Base-by-base conservation (phyloP, 1,284 basidiomycete species). In the Vanrija humicola region DNA sequence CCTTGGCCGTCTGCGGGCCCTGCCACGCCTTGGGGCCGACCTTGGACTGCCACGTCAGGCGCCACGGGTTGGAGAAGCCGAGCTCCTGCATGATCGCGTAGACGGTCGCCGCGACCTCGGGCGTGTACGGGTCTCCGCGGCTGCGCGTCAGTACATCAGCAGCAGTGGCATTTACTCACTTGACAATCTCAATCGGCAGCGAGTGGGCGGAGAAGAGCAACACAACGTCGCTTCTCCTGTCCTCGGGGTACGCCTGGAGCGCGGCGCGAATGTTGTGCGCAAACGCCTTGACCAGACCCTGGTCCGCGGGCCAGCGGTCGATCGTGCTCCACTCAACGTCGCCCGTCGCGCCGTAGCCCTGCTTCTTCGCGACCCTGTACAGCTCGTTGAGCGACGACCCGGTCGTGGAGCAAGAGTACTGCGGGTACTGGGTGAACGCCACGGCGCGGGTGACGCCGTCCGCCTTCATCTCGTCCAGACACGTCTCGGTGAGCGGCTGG, bases 21-120 rank as follows among this genome's bases (percentile, higher is more conserved):
- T 98, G 90, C 96, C 96, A 98, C 25, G 94, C 90, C 39, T 88
- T 88, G 3, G 96, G 96, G 2, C 96, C 96, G 42, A 99, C 96
- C 76, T 98, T 90, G 18, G 88, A 91, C 80, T 99, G 96, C 96
- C 96, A 99, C 3, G 95, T 92, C 48, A 98, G 82, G 25, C 96
- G 87, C 78, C 88, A 82, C 55, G 79, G 79, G 65, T 81, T 80
- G 50, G 82, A 82, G 67, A 91, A 83, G 15, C 84, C 82, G 38
- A 96, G 80, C 52, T 87, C 83, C 63, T 85, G 81, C 92, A 97
- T 95, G 50, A 96, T 90, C 23, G 89, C 86, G 46, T 86, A 83
- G 6, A 96, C 96, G 8, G 93, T 88, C 18, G 94, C 90, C 16
- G 93, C 92, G 25, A 98, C 96, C 77, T 99, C 96, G 49, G 91